Evolutionary conservation across 2,329 filamentous ascomycete genomes (phyloP).

Genomic region (Alternaria sp.): DNA sequence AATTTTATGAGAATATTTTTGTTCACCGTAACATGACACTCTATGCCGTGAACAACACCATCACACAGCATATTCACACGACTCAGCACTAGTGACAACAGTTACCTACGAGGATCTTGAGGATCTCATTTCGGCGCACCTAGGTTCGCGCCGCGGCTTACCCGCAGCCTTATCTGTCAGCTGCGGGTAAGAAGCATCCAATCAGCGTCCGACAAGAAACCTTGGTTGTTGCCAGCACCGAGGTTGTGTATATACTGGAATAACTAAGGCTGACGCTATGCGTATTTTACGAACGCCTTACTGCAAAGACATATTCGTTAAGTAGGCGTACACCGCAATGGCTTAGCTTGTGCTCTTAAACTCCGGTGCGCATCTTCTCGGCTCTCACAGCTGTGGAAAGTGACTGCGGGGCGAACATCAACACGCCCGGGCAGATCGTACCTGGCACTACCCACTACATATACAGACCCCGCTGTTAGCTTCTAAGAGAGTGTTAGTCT

Average conservation of each 20-base stretch:
- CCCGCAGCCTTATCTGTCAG: conserved; percentile 18
- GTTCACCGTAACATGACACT: background rate
- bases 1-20: background rate
- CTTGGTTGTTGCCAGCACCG: background rate
- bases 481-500: conserved; percentile 1
- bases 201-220: background rate
- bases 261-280: background rate
- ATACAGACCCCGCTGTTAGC: conserved; percentile 7
- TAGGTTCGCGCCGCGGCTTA: conserved; percentile 22
- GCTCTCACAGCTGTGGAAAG: background rate
- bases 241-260: background rate
- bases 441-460: conserved; percentile 3
- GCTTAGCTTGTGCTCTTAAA: background rate
- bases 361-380: background rate
- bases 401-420: background rate
- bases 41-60: background rate
- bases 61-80: background rate
- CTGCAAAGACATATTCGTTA: background rate
- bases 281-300: background rate
- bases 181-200: conserved; percentile 11
- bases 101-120: background rate
- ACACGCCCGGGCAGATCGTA: conserved; percentile 6
- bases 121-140: conserved; percentile 3
- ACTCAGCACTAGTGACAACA: conserved; percentile 5
- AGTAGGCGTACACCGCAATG: background rate